Percentiles rank a stretch among this genome's conserved stretches.
Conservation (phyloP, 2,329 filamentous ascomycete genomes). For the Pyricularia sp. region DNA sequence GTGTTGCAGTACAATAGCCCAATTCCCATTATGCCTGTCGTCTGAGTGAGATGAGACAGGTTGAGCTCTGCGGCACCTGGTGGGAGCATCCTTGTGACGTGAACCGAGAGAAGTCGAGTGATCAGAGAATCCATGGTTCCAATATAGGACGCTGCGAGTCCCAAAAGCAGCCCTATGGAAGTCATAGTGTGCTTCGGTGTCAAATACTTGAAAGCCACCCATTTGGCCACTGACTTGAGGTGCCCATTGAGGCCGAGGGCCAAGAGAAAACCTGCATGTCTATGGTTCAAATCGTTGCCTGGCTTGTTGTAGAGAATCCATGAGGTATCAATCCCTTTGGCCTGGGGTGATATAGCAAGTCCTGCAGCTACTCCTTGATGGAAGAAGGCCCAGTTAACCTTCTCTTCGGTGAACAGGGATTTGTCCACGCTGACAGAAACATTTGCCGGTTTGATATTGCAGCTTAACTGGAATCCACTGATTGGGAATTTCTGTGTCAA, state of each 20-base stretch:
- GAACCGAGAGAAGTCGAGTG: conserved; percentile 83
- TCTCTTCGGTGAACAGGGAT: conserved; percentile 78
- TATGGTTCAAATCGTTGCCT: conserved; percentile 69
- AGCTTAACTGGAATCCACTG: conserved; percentile 81
- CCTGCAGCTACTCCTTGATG: conserved; percentile 92
- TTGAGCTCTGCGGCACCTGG: conserved; percentile 89
- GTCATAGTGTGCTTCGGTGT: conserved; percentile 99
- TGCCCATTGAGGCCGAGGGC: conserved; percentile 90
- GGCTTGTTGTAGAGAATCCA: conserved; percentile 99
- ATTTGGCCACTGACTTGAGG: conserved; percentile 86
- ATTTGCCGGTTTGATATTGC: conserved; percentile 81
- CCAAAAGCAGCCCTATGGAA: conserved; percentile 85
- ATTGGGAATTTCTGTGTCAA: conserved; percentile 87
- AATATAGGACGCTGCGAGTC: conserved; percentile 83
- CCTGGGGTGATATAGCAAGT: conserved; percentile 75
- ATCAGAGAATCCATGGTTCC: conserved; percentile 97
- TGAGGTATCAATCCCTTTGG: conserved; percentile 90
- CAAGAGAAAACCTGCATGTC: conserved; percentile 89
- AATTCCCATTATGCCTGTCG: conserved; percentile 93
- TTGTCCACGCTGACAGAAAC: conserved; percentile 91
- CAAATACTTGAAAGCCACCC: conserved; percentile 98
- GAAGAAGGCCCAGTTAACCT: conserved; percentile 97
- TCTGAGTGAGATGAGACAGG: conserved; percentile 83
- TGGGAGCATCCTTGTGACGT: conserved; percentile 89
- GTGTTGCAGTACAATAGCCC: conserved; percentile 88